A percentile compares a stretch with the other conserved stretches of the same genome.
phyloP scores from a whole-genome alignment of 2,329 filamentous ascomycete species.

The Botrytis medusae region DNA sequence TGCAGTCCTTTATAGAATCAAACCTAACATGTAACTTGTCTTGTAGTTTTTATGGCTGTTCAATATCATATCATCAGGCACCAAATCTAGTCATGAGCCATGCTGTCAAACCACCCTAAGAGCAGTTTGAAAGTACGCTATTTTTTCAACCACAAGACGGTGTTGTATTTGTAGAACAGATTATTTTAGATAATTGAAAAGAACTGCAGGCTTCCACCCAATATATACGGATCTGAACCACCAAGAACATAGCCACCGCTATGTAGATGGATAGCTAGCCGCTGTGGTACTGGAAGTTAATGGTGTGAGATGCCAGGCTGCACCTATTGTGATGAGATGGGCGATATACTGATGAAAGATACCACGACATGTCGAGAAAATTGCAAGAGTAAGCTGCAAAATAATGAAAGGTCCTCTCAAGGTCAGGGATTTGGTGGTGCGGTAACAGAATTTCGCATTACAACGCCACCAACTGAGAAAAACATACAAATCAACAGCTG shows the following conservation, averaged over 20 bases:
- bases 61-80: not conserved
- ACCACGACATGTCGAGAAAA: not conserved
- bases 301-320: not conserved
- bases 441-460: too few relatives aligned
- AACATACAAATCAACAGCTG: not conserved
- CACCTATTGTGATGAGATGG: not conserved
- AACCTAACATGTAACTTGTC: not conserved
- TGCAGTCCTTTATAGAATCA: not conserved
- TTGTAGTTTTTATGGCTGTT: not conserved
- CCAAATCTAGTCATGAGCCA: not conserved
- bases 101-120: too few relatives aligned
- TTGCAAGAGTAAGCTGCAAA: not conserved
- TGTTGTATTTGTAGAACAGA: not conserved
- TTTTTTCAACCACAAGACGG: not conserved
- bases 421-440: not conserved
- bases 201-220: not conserved
- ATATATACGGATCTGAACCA: not conserved
- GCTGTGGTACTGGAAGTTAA: not conserved
- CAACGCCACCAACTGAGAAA: not conserved
- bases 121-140: not conserved
- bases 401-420: not conserved
- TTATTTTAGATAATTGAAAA: not conserved
- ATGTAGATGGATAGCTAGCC: not conserved
- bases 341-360: not conserved
- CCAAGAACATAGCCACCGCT: not conserved